A percentile compares a stretch with the other conserved stretches of the same genome.
These are phyloP conservation scores for Micractinium sp. DNA, from an alignment of 139 green algal genomes.

Conservation along the genomic window DNA sequence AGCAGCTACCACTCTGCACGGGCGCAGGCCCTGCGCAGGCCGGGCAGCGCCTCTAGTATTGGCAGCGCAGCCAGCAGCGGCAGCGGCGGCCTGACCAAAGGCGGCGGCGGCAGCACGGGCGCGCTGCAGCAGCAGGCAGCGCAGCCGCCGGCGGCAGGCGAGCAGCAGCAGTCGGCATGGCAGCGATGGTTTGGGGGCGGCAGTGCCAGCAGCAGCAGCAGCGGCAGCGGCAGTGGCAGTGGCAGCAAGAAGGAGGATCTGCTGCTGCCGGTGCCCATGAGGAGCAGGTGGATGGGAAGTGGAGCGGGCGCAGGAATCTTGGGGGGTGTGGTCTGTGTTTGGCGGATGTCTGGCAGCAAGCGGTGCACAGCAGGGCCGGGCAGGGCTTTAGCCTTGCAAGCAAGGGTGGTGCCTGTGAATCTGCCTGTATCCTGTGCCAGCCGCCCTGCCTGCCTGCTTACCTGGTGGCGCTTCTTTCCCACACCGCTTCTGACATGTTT, in stretches of 20 bases:
- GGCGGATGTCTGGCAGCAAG: too few relatives aligned
- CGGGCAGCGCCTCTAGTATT: background rate
- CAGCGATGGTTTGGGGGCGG: constrained; percentile 35
- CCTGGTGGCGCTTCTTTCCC: too few relatives aligned
- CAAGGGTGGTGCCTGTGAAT: too few relatives aligned
- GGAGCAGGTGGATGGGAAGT: constrained; percentile 32
- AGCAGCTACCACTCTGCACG: background rate
- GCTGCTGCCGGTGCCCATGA: constrained; percentile 56
- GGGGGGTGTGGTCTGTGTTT: too few relatives aligned
- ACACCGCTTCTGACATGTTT: too few relatives aligned
- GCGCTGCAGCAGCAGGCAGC: constrained; percentile 19
- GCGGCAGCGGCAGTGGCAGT: too few relatives aligned
- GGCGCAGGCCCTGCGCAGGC: background rate
- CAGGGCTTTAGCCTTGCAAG: too few relatives aligned
- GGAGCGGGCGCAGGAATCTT: background rate
- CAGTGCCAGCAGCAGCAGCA: background rate
- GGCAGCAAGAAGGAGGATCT: constrained; percentile 20
- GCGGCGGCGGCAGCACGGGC: background rate
- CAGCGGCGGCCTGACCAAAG: background rate
- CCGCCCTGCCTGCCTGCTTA: background rate
- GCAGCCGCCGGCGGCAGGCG: background rate
- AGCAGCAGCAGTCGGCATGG: background rate
- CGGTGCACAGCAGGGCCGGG: too few relatives aligned
- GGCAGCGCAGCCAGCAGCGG: background rate
- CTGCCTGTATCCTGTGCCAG: too few relatives aligned